Evolutionary conservation across 345 rosid species (phyloP).

Genomic region (Dimocarpus longan): DNA sequence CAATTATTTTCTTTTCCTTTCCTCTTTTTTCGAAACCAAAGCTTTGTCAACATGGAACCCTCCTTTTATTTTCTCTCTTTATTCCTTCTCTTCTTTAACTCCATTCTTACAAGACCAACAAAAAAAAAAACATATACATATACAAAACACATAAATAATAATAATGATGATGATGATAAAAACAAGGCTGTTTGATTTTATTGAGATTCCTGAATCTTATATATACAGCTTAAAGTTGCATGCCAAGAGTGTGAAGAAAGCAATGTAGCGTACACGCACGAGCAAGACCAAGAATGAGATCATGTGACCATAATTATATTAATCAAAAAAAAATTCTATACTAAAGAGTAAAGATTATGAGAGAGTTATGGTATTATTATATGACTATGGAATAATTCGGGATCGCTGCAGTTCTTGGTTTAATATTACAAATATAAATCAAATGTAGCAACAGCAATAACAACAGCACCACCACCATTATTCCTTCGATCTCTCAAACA

Average conservation of each 20-base stretch:
- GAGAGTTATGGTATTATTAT: neutral
- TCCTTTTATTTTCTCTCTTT: neutral
- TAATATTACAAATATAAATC: no score
- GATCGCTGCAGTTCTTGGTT: slow-evolving; percentile 8
- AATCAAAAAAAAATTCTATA: no score
- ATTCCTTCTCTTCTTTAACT: neutral
- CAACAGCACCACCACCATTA: neutral
- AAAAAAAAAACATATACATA: no score
- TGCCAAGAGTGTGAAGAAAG: slow-evolving; percentile 42
- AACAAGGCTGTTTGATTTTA: neutral
- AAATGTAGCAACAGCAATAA: no score
- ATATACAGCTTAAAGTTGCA: slow-evolving; percentile 5
- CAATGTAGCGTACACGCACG: slow-evolving; percentile 23
- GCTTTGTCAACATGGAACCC: neutral
- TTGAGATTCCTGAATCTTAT: slow-evolving; percentile 7
- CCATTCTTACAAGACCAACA: neutral
- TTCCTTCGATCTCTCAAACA: neutral
- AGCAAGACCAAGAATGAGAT: neutral
- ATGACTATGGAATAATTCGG: slow-evolving; percentile 13
- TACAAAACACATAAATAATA: no score
- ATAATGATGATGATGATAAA: no score
- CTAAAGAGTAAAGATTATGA: neutral
- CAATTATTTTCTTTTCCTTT: neutral
- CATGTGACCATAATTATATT: neutral
- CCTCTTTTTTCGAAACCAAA: neutral